Base-by-base conservation (phyloP, 495 filamentous ascomycete genomes). In the Tetracladium setigerum region DNA sequence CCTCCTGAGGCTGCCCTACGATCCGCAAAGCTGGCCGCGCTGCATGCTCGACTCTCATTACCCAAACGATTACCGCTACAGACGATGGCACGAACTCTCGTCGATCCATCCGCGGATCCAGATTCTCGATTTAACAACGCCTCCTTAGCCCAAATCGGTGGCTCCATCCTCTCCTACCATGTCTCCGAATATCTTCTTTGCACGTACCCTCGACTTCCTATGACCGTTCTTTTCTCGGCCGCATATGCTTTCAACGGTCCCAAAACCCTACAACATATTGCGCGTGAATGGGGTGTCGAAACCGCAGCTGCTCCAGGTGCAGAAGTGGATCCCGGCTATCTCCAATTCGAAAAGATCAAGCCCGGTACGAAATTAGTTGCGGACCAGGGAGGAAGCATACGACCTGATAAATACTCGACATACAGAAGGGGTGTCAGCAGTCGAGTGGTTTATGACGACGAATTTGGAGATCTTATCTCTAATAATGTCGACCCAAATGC, bases 311-410 rank as follows among this genome's bases (percentile, higher is more conserved):
- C 76, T 30, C 91, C 92, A 1, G 90, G 89, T 16, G 82, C 77
- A 38, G 87, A 97, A 66, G 91, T 97, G 45, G 90, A 98, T 63
- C 85, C 91, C 1, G 94, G 92, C 9, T 68, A 90, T n/a, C 73
- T 98, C 34, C 94, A 97, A 62, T 92, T 87, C 67, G 72, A 69
- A 43, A 65, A 77, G 38, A 41, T 83, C 31, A 63, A 69, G 30
- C 76, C 84, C 1, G 84, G 84, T 12, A 34, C 41, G 24, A 63
- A 68, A 49, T 38, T 57, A 1, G 57, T 60, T 22, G 54, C 69
- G 19, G 34, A 65, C n/a, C 42, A 61, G 22, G 59, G 57, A 16
- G 49, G 38, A 13, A 49, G 34, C n/a, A 50, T 44, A 49, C 62
- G 73, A 5, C 65, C 67, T 24, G 69, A 74, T 42, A 64, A 64